phyloP scores from a whole-genome alignment of 2,329 filamentous ascomycete genomes.

The Stenocarpella maydis region DNA sequence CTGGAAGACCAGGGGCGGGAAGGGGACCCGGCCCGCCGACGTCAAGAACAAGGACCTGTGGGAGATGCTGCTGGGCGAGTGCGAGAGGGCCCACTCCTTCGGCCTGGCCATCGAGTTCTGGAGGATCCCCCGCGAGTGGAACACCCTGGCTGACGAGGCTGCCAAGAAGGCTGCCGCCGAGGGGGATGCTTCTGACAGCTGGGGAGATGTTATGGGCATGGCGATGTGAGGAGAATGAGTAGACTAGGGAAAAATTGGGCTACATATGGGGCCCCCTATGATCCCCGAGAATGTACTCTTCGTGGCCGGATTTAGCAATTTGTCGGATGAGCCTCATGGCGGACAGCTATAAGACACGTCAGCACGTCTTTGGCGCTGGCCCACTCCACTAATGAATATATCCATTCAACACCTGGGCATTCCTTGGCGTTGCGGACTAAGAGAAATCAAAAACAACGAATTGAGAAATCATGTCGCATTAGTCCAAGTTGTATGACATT shows the following conservation, averaged over 20 bases:
- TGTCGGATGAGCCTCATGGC: neutral
- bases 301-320: constrained; percentile 3
- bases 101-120: neutral
- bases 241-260: neutral
- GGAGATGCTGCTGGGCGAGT: constrained; percentile 48
- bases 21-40: constrained; percentile 33
- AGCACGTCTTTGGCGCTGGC: no score
- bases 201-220: no score
- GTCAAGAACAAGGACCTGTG: constrained; percentile 64
- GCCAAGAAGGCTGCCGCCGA: neutral
- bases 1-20: constrained; percentile 49
- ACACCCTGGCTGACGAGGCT: neutral
- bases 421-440: no score
- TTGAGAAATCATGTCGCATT: no score
- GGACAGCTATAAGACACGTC: no score
- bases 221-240: no score
- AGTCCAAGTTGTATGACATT: no score
- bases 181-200: neutral
- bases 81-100: neutral
- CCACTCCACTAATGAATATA: no score
- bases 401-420: no score
- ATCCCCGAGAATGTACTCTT: neutral
- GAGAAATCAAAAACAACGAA: no score
- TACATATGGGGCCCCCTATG: neutral
- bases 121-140: constrained; percentile 4